Conservation (phyloP, 345 rosid genomes). For the Firmiana major region DNA sequence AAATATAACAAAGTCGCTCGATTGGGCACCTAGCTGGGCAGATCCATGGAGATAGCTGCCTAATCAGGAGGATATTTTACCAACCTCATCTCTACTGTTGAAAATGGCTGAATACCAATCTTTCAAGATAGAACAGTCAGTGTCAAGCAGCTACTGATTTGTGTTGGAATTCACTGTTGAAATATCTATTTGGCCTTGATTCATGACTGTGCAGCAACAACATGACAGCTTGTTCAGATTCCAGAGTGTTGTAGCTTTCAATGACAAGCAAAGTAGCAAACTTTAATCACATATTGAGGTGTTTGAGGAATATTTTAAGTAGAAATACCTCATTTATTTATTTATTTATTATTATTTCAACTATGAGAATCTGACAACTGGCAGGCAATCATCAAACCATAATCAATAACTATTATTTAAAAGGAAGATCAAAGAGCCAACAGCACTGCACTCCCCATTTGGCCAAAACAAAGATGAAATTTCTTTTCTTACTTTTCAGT, state of each 20-base stretch:
- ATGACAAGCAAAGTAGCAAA: neutral
- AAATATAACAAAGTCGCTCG: neutral
- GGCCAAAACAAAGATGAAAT: neutral
- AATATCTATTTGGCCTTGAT: neutral
- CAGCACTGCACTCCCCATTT: neutral
- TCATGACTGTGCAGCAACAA: neutral
- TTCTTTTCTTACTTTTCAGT: neutral
- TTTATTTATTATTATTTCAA: neutral
- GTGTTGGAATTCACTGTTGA: neutral
- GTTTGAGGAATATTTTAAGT: no score
- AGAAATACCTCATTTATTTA: neutral
- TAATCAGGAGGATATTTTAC: neutral
- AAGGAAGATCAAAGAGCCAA: neutral
- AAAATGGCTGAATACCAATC: slow-evolving; percentile 1
- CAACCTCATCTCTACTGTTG: neutral
- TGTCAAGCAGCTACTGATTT: neutral
- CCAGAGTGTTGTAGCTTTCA: neutral
- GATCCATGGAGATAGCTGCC: neutral
- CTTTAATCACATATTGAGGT: neutral
- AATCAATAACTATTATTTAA: neutral
- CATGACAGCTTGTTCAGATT: neutral
- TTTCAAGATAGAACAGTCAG: neutral
- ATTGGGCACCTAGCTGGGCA: neutral
- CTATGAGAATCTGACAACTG: neutral
- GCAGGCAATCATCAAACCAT: neutral